Evolutionary conservation across 1,284 basidiomycete species (phyloP).

Genomic region (Xanthoconium separans): DNA sequence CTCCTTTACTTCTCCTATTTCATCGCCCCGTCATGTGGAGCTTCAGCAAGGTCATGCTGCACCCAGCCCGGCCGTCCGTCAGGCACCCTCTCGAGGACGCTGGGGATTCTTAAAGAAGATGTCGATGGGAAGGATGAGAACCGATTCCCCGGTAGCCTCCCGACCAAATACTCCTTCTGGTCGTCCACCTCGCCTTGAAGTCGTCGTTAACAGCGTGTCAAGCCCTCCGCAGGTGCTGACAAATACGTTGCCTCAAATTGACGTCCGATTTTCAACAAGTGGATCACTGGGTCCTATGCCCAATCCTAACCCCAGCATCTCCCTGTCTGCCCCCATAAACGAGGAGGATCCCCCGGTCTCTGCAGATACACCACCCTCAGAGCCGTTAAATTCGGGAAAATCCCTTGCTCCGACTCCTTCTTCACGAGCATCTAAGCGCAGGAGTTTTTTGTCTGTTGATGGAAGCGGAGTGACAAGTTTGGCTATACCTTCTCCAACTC

Average conservation of each 20-base stretch:
- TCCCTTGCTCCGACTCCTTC: slow-evolving; percentile 49
- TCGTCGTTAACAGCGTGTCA: slow-evolving; percentile 10
- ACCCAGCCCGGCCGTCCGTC: slow-evolving; percentile 29
- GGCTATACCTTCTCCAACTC: slow-evolving; percentile 58
- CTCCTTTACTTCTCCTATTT: slow-evolving; percentile 29
- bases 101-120: slow-evolving; percentile 97
- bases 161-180: slow-evolving; percentile 20
- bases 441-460: slow-evolving; percentile 85
- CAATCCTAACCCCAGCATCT: slow-evolving; percentile 27
- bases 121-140: slow-evolving; percentile 86
- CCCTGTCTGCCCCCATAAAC: slow-evolving; percentile 28
- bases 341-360: slow-evolving; percentile 21
- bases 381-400: slow-evolving; percentile 31
- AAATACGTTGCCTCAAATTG: slow-evolving; percentile 55
- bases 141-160: slow-evolving; percentile 44
- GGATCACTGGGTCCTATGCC: slow-evolving; percentile 51
- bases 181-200: slow-evolving; percentile 24
- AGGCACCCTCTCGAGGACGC: slow-evolving; percentile 43
- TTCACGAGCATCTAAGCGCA: slow-evolving; percentile 61
- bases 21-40: slow-evolving; percentile 27
- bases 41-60: slow-evolving; percentile 14
- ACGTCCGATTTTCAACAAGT: slow-evolving; percentile 68
- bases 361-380: background rate
- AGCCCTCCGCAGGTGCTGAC: slow-evolving; percentile 30
- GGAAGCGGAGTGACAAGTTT: slow-evolving; percentile 51